phyloP scores from a whole-genome alignment of 2,329 filamentous ascomycete species.

The Penicillium sp. region DNA sequence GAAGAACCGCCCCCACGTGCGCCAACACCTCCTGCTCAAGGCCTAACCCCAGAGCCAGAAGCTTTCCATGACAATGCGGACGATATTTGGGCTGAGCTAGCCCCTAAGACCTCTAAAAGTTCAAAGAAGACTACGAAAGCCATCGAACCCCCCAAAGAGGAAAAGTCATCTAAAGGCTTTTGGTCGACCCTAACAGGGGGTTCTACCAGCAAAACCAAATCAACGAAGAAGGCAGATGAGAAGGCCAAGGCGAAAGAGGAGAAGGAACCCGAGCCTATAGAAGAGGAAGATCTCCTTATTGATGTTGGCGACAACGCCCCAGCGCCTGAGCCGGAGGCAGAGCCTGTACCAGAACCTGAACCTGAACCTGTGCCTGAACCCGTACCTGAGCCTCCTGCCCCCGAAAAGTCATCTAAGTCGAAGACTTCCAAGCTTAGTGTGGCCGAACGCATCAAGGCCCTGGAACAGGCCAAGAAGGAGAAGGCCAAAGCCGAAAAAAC shows the following conservation, averaged over 20 bases:
- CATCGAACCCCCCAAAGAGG: conserved; percentile 24
- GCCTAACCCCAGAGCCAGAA: conserved; percentile 34
- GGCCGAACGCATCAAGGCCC: conserved; percentile 46
- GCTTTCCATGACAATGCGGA: conserved; percentile 28
- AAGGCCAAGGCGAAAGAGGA: conserved; percentile 27
- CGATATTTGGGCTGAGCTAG: conserved; percentile 33
- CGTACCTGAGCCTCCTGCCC: conserved; percentile 33
- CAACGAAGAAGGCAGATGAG: conserved; percentile 35
- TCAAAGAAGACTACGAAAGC: conserved; percentile 25
- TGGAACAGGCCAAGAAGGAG: conserved; percentile 37
- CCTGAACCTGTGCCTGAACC: conserved; percentile 23
- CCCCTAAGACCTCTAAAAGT: conserved; percentile 31
- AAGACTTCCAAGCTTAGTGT: conserved; percentile 41
- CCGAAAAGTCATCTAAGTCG: conserved; percentile 37
- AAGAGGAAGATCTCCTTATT: conserved; percentile 26
- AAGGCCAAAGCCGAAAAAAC: conserved; percentile 33
- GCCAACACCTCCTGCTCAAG: conserved; percentile 41
- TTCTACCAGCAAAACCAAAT: conserved; percentile 35
- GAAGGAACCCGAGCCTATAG: conserved; percentile 15
- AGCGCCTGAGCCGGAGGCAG: conserved; percentile 24
- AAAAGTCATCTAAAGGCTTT: conserved; percentile 36
- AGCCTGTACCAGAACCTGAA: conserved; percentile 32
- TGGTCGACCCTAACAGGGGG: conserved; percentile 39
- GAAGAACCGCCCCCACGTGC: conserved; percentile 41
- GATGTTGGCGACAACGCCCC: conserved; percentile 28